Base-by-base conservation (phyloP, 345 rosid genomes). In the Eucalyptus polyanthemos region DNA sequence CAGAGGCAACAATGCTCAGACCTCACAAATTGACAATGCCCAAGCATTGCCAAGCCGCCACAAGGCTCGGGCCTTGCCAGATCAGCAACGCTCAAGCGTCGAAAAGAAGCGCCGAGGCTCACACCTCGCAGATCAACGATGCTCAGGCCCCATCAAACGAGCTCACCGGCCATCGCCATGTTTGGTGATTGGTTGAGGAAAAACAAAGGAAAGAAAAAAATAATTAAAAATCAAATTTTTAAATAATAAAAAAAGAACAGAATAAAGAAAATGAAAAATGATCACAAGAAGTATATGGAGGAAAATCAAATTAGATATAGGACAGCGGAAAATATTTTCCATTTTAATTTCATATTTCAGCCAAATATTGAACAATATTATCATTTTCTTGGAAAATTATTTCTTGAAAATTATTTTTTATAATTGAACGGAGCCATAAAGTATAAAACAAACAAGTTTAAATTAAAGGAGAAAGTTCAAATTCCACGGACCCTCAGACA, bases 81-180 rank as follows among this genome's bases (percentile, higher is more conserved):
- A 53, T 53, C 10, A 53, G 0, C 2, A 0, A 19, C 5, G 1
- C 24, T 53, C 1, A 0, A 53, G 56, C 1, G 5, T 53, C 4
- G 0, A 2, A 2, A 19, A 8, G 56, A 53, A 5, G 11, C 0
- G 2, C 0, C 5, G 5, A 53, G 58, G 58, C 58, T 53, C 5
- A 21, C 58, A 53, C 58, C 58, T 53, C 11, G 0, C 11, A 21
- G 1, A 53, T 53, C 5, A 0, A 0, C 0, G 2, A 53, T 53
- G 58, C 58, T 53, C 0, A 0, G 1, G 25, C 25, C 58, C 25
- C 58, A 53, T 53, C 58, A 53, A 53, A 53, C 5, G 2, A 1
- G 58, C 58, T 53, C 25, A 53, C 58, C 1, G 1, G 11, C 58
- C 11, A 53, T 53, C 0, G 25, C 58, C 58, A 8, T 53, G 11